Evolutionary conservation across 768 basidiomycete genomes (phyloP).

Genomic region (Calocera viscosa): DNA sequence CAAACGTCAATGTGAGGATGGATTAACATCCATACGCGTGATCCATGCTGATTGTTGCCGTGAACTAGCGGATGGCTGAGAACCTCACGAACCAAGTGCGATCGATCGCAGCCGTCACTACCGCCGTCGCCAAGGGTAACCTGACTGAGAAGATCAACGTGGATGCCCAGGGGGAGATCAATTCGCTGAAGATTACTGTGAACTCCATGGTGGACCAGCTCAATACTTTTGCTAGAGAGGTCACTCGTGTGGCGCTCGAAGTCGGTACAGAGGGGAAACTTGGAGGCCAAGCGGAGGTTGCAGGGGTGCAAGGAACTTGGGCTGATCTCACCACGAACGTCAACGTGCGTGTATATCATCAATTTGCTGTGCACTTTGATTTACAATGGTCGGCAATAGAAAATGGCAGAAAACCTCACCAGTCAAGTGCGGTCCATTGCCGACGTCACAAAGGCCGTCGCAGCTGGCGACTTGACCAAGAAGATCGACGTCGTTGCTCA

Average conservation of each 20-base stretch:
- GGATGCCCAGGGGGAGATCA: conserved; percentile 31
- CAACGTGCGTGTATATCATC: conserved; percentile 28
- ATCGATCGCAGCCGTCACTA: conserved; percentile 25
- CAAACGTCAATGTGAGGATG: conserved; percentile 78
- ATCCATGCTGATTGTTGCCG: not conserved
- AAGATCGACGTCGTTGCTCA: conserved; percentile 71
- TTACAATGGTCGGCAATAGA: conserved; percentile 18
- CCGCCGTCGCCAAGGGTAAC: conserved; percentile 24
- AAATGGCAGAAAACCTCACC: conserved; percentile 64
- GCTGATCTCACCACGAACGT: conserved; percentile 21
- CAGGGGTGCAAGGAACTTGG: conserved; percentile 38
- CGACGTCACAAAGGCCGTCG: conserved; percentile 89
- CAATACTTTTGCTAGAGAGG: conserved; percentile 16
- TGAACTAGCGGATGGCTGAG: conserved; percentile 20
- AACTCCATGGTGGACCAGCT: conserved; percentile 22
- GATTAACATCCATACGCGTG: conserved; percentile 31
- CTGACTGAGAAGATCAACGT: conserved; percentile 30
- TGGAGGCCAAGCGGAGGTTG: conserved; percentile 21
- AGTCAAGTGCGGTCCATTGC: conserved; percentile 88
- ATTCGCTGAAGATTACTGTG: conserved; percentile 28
- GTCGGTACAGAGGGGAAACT: conserved; percentile 33
- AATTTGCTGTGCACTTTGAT: no score
- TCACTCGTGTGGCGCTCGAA: conserved; percentile 31
- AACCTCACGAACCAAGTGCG: conserved; percentile 20
- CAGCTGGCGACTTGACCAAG: conserved; percentile 82